A percentile compares a stretch with the other conserved stretches of the same genome.
phyloP scores from a whole-genome alignment of 306 rosid genomes.

The Ormosia emarginata region DNA sequence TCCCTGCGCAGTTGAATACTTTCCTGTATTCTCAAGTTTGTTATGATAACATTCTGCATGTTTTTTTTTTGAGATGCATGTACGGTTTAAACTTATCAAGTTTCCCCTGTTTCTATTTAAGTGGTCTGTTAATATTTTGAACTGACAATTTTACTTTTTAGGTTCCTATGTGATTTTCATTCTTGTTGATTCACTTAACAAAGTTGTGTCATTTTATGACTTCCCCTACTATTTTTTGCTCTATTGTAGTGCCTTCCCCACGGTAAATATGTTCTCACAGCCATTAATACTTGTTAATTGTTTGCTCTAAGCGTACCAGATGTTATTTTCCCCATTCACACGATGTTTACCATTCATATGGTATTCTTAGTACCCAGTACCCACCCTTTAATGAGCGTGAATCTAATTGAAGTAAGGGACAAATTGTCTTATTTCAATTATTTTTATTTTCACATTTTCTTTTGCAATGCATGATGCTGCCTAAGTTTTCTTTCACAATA shows the following conservation, averaged over 20 bases:
- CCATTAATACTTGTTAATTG: neutral
- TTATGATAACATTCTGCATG: neutral
- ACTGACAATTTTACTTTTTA: neutral
- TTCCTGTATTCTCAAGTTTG: neutral
- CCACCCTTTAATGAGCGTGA: neutral
- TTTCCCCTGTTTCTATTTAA: neutral
- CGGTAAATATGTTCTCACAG: neutral
- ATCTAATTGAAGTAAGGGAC: neutral
- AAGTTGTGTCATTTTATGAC: neutral
- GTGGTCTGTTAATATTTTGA: neutral
- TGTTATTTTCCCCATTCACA: neutral
- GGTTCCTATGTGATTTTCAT: neutral
- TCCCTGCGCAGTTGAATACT: too few species aligned
- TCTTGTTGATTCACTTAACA: neutral
- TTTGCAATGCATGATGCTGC: neutral
- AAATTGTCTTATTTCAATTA: neutral
- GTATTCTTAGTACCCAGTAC: neutral
- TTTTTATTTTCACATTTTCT: neutral
- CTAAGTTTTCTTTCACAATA: neutral
- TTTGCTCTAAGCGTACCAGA: neutral
- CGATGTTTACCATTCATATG: neutral
- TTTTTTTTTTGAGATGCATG: neutral
- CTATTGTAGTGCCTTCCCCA: neutral
- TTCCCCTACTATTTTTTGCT: neutral
- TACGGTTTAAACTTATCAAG: neutral